phyloP scores from a whole-genome alignment of 176 grass and related monocot species.

The Alopecurus myosuroides region DNA sequence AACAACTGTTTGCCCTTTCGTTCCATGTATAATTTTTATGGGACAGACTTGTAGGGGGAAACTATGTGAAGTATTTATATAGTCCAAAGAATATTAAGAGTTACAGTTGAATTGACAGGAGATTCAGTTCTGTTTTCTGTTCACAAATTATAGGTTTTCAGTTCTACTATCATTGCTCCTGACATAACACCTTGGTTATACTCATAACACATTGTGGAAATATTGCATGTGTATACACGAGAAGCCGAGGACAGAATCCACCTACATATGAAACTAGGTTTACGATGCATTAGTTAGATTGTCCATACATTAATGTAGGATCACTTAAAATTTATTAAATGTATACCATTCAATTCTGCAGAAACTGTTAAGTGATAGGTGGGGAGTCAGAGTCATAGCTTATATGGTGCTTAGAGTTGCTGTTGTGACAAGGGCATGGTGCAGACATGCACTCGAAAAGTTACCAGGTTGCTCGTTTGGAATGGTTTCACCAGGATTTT shows the following conservation, averaged over 20 bases:
- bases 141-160: not conserved
- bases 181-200: not conserved
- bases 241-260: not conserved
- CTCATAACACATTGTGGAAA: not conserved
- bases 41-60: not conserved
- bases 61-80: not conserved
- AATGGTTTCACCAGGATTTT: not conserved
- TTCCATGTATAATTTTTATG: not conserved
- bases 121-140: not conserved
- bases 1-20: not conserved
- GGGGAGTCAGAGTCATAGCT: slow-evolving; percentile 3
- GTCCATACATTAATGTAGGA: not conserved
- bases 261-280: not conserved
- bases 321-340: not conserved
- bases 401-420: not conserved
- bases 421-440: not conserved
- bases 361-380: not conserved
- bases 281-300: not conserved
- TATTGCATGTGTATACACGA: not conserved
- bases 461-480: not conserved
- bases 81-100: not conserved
- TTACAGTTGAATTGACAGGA: not conserved
- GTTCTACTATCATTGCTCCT: not conserved
- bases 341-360: not conserved
- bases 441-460: not conserved